Evolutionary conservation across 176 grass and related monocot genomes (phyloP), one percentile per base, ranked within the genome.

Genomic region (Areca catechu): DNA sequence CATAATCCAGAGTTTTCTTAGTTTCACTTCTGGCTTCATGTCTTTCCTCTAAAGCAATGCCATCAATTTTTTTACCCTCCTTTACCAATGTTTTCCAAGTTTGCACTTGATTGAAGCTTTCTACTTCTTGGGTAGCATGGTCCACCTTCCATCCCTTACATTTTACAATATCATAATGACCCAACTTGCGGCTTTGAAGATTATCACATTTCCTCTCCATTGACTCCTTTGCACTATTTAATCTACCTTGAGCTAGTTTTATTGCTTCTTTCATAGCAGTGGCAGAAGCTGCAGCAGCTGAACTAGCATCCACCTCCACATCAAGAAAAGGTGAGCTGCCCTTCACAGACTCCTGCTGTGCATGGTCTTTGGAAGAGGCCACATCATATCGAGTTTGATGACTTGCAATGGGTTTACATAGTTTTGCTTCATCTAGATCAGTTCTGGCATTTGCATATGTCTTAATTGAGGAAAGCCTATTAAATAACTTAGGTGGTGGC

Each of bases 181-280:
- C 56, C 57, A 71, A 50, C 50, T 81, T 97, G 22, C 24, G 73
- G 9, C 80, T 50, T 76, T 85, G 82, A 82, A 76, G 81, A 72
- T 61, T 81, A 50, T 73, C 86, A 0, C 83, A 63, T 61, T 81
- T 91, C 72, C 72, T 82, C 54, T 97, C 93, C 74, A 80, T 60
- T 7, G n/a, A 28, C 24, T 60, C 57, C 24, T 27, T 60, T 60
- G 57, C 57, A 60, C 16, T 60, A 4, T 29, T 60, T 18, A 60
- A 7, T 24, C 17, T 60, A 30, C 3, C 25, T 60, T 60, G 24
- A 60, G 57, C 57, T 34, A 28, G 24, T 60, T 60, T 25, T 17
- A 60, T 19, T 60, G 57, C 57, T 60, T 60, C 22, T 60, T 60
- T 60, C 57, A 60, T 7, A n/a, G 57, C 57, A 34, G 71, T 58